Evolutionary conservation across 805 yeast genomes (phyloP).

Genomic region (Candida manassasensis): DNA sequence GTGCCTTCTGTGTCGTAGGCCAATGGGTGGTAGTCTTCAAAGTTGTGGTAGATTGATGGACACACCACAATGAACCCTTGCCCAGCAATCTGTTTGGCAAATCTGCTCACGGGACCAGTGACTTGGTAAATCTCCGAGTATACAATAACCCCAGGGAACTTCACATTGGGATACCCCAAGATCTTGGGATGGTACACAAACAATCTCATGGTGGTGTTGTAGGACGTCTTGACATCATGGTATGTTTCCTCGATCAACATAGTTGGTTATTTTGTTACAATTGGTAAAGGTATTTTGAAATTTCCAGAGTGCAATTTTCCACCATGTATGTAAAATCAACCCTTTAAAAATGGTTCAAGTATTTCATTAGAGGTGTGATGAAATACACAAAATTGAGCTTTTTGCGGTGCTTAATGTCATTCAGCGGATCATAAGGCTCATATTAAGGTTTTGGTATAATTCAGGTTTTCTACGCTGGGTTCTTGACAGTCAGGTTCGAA

Average conservation of each 20-base stretch:
- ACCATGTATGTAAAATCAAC: too few species aligned
- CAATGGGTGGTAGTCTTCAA: conserved; percentile 57
- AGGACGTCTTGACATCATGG: conserved; percentile 61
- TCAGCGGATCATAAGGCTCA: too few species aligned
- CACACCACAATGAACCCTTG: conserved; percentile 77
- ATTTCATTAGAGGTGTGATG: too few species aligned
- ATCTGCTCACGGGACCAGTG: conserved; percentile 76
- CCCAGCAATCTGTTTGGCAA: conserved; percentile 74
- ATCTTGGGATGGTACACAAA: conserved; percentile 64
- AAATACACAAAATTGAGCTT: too few species aligned
- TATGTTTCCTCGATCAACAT: conserved; percentile 69
- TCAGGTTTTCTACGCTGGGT: too few species aligned
- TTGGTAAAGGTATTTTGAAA: too few species aligned
- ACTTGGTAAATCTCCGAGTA: conserved; percentile 79
- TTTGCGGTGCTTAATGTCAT: too few species aligned
- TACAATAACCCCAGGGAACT: conserved; percentile 76
- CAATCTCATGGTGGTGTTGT: conserved; percentile 63
- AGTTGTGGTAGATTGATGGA: conserved; percentile 77
- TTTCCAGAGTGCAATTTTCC: too few species aligned
- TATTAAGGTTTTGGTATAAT: too few species aligned
- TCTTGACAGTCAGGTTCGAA: too few species aligned
- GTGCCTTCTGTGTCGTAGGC: conserved; percentile 71
- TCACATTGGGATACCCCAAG: conserved; percentile 70
- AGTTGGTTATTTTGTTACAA: background rate
- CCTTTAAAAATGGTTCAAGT: too few species aligned